Conservation (phyloP, 2,329 filamentous ascomycete genomes). For the Talaromyces sp. region DNA sequence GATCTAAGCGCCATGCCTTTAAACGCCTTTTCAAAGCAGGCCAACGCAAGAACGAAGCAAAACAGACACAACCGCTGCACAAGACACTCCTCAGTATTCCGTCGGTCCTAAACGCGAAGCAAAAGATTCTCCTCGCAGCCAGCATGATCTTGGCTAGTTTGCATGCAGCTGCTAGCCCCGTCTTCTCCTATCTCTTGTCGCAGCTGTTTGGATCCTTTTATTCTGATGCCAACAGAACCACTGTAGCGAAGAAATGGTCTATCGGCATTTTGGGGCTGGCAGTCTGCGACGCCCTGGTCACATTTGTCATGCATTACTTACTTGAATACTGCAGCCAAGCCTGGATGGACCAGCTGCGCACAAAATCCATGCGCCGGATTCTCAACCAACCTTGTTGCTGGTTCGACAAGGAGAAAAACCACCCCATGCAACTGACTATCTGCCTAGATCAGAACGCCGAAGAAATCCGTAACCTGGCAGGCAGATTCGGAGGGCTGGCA, state of each 20-base stretch:
- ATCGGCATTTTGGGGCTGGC: conserved; percentile 65
- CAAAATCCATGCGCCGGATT: conserved; percentile 62
- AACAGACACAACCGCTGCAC: conserved; percentile 29
- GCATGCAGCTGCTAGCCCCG: conserved; percentile 63
- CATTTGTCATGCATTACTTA: conserved; percentile 63
- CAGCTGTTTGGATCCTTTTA: conserved; percentile 68
- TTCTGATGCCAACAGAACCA: conserved; percentile 39
- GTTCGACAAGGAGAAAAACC: conserved; percentile 68
- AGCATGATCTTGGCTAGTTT: conserved; percentile 59
- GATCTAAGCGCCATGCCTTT: neutral
- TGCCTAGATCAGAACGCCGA: conserved; percentile 77
- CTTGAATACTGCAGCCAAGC: conserved; percentile 66
- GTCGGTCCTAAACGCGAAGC: conserved; percentile 52
- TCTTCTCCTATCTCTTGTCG: conserved; percentile 72
- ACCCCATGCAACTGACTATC: conserved; percentile 58
- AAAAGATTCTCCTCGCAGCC: conserved; percentile 52
- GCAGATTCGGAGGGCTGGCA: conserved; percentile 67
- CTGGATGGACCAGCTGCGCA: conserved; percentile 71
- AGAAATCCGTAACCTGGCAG: conserved; percentile 78
- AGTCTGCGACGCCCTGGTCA: conserved; percentile 58
- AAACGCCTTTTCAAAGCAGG: neutral
- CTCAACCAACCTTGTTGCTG: conserved; percentile 71
- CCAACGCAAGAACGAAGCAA: neutral
- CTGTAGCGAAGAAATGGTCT: conserved; percentile 60
- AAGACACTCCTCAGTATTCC: conserved; percentile 66